Base-by-base conservation (phyloP, 108 stramenopile species). In the Cyclostephanos invisitatus region DNA sequence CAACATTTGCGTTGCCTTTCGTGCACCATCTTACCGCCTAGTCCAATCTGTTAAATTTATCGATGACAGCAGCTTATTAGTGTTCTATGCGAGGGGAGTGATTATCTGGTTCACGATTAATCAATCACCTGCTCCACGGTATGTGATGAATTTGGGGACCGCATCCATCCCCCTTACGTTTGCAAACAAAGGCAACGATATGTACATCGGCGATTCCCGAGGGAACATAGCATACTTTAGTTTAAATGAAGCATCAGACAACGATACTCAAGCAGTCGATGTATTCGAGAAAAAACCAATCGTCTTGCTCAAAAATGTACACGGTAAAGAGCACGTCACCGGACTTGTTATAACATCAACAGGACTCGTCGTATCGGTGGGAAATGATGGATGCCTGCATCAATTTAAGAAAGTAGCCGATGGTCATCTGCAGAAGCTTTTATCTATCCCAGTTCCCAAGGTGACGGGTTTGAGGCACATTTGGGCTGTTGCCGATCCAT, bases 281-380 rank as follows among this genome's bases (percentile, higher is more conserved):
- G 24, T 28, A 36, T 58, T 49, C 18, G 74, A 67, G 46, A 32
- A 21, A 49, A 28, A 15, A 46, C 75, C 80, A 25, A 44, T n/a
- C 40, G 36, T 64, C 8, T 12, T 80, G 36, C 15, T 80, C 21
- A 24, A 61, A 1, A 73, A 75, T 14, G 84, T 71, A 17, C 91
- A 93, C 64, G 78, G 73, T n/a, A 89, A 82, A 67, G 89, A 93
- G 66, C 89, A 93, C 61, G 75, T 93, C 32, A 88, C 63, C n/a
- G 84, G 72, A 24, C 64, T 91, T 27, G 56, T 44, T 21, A 60
- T 77, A 35, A 67, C 22, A 51, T 69, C 58, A 24, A 25, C 68
- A 7, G 71, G 72, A 29, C n/a, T 47, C 17, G 55, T 93, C 20
- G 5, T 89, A 25, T 89, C 89, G 14, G 85, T 78, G 10, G 91